Conservation (phyloP, 192 early-diverging fungal genomes). For the Chytriomyces sp. region DNA sequence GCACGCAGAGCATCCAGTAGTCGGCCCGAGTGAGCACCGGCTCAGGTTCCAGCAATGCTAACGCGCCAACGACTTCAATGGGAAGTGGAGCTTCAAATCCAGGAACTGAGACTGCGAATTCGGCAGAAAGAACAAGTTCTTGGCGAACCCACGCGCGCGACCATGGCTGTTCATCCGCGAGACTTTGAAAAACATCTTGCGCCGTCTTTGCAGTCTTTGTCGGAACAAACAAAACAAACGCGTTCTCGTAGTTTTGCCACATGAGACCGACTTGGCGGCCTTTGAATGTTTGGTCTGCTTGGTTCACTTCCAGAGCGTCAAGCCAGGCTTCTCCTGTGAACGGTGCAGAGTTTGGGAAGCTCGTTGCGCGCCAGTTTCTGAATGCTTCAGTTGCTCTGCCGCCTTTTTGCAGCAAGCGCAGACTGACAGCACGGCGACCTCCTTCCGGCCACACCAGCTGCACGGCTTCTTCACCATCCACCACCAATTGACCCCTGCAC, state of each 20-base stretch:
- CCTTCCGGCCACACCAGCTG: background rate
- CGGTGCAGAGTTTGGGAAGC: background rate
- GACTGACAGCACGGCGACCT: no score
- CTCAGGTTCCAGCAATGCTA: background rate
- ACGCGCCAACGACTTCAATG: background rate
- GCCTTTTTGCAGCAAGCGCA: no score
- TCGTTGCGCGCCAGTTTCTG: background rate
- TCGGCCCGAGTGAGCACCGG: background rate
- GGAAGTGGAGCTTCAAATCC: background rate
- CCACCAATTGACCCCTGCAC: background rate
- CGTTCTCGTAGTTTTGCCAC: background rate
- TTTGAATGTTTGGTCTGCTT: conserved; percentile 5
- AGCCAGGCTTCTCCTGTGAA: conserved; percentile 2
- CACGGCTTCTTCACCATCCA: background rate
- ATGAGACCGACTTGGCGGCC: background rate
- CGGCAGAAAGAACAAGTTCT: conserved; percentile 7
- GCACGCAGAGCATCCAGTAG: background rate
- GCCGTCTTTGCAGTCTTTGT: background rate
- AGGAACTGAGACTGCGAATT: conserved; percentile 1
- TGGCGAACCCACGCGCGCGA: background rate
- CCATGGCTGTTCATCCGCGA: background rate
- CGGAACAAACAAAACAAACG: conserved; percentile 2
- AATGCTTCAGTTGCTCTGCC: background rate
- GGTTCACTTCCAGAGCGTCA: conserved; percentile 3
- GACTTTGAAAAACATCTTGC: background rate